Base-by-base conservation (phyloP, 192 early-diverging fungal species). In the Coemansia sp. region DNA sequence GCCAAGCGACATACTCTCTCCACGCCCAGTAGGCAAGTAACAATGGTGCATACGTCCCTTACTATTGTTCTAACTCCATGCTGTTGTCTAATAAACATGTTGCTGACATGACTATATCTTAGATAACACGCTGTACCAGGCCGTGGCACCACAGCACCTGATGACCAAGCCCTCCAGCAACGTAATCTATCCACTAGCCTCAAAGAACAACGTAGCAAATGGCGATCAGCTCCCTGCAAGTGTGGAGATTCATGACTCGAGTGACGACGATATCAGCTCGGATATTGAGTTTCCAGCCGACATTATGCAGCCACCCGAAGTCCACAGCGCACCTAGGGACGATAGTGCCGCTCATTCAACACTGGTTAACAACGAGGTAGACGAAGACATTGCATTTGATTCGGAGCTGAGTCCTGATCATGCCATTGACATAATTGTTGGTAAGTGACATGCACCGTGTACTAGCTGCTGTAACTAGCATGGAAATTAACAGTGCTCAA, bases 191-290 rank as follows among this genome's bases (percentile, higher is more conserved):
- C 54, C 24, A 15, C 27, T 15, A 11, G 24, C 54, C 27, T 55
- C 54, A 15, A 55, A 11, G 54, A 31, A 27, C 54, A 55, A 27
- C 0, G 29, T 15, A 29, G 27, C 11, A 20, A 51, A 22, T 22
- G 49, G 20, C 20, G 20, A 20, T 7, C 20, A 22, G 20, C 49
- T 22, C 1, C 49, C 7, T 51, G 20, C 49, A 10, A 71, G 74
- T 49, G 65, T 76, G 13, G 22, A 71, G 16, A 76, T 76, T 0
- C 74, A 54, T 24, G 74, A 76, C 38, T 76, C 74, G n/a, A 76
- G 74, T 20, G 74, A 76, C 16, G 64, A 67, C 18, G 68, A 76
- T 16, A 63, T 67, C 20, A 65, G 64, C 20, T 65, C 57, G 8
- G 68, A 70, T 24, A 41, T 76, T 15, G 63, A 66, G 38, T 41